Evolutionary conservation across 2,329 filamentous ascomycete species (phyloP).

Genomic region (Thermoascus crustaceus): DNA sequence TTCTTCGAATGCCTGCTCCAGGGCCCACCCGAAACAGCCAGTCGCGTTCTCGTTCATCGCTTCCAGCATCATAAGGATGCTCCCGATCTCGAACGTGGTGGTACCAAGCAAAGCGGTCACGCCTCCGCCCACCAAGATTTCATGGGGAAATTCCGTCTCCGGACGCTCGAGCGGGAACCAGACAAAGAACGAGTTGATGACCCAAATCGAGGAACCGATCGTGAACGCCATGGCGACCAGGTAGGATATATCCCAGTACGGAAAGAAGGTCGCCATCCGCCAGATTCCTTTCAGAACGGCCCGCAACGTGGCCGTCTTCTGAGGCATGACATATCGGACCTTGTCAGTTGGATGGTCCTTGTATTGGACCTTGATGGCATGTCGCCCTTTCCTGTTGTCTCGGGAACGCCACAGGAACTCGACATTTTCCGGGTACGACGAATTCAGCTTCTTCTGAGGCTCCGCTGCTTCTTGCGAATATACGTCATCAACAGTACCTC

Average conservation of each 20-base stretch:
- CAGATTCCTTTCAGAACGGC: slow-evolving; percentile 31
- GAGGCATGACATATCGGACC: slow-evolving; percentile 21
- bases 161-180: slow-evolving; percentile 53
- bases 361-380: slow-evolving; percentile 30
- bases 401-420: slow-evolving; percentile 36
- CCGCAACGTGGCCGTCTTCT: slow-evolving; percentile 22
- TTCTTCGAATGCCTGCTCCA: slow-evolving; percentile 44
- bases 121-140: slow-evolving; percentile 49
- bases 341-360: slow-evolving; percentile 10
- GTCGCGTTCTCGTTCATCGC: slow-evolving; percentile 59
- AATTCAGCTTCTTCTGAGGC: neutral
- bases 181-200: slow-evolving; percentile 56
- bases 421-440: slow-evolving; percentile 3
- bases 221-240: slow-evolving; percentile 49
- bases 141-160: slow-evolving; percentile 45
- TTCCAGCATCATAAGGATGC: slow-evolving; percentile 56
- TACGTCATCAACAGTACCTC: slow-evolving; percentile 2
- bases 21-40: slow-evolving; percentile 62
- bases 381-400: slow-evolving; percentile 43
- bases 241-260: slow-evolving; percentile 51
- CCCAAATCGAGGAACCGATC: slow-evolving; percentile 47
- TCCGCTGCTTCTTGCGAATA: slow-evolving; percentile 1
- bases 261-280: slow-evolving; percentile 44
- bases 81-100: slow-evolving; percentile 58
- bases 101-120: slow-evolving; percentile 60